Evolutionary conservation across 306 rosid species (phyloP).

Genomic region (Malus domestica): ASM211411v1 NC_041792.1:26979407-26979906

Average conservation of each 20-base stretch:
- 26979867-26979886: not conserved
- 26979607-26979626: not conserved
- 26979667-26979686: not conserved
- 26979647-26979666: not conserved
- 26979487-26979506: conserved; percentile 97
- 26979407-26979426: not conserved
- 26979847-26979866: not conserved
- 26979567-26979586: not conserved
- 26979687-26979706: not conserved
- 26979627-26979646: not conserved
- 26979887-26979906: conserved; percentile 1
- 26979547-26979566: not conserved
- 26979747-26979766: not conserved
- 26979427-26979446: not conserved
- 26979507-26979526: conserved; percentile 99
- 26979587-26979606: not conserved
- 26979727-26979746: not conserved
- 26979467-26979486: conserved; percentile 93
- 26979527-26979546: conserved; percentile 32
- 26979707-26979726: not conserved
- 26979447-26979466: conserved; percentile 19
- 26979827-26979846: not conserved
- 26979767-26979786: not conserved
- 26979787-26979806: not conserved
- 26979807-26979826: not conserved